Evolutionary conservation across 2,329 filamentous ascomycete species (phyloP), one percentile per base, ranked within the genome.

Genomic region (Neofusicoccum umdonicola): DNA sequence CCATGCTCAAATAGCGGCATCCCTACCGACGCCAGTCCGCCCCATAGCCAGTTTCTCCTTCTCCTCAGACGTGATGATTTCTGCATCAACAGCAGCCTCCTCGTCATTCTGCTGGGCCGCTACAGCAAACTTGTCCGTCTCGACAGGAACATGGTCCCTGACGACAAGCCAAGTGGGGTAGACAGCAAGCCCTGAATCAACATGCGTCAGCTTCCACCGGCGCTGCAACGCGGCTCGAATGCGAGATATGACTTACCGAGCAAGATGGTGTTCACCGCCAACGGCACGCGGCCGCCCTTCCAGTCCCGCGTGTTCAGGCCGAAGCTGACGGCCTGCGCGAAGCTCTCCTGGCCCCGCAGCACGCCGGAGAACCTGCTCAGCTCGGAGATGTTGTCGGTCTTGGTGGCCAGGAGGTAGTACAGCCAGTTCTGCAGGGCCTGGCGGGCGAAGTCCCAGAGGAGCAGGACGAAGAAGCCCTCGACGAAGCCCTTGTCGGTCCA

Each of bases 351-450:
- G 0, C 80, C 80, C 8, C 80, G 71, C 4, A 82, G 67, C 17
- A 81, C 77, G 51, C 79, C 80, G 6, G 78, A 76, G 15, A 79
- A 77, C 0, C 80, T 76, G 50, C 68, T 70, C 17, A 84, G 71
- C 67, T 87, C 83, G 0, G 83, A 83, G 65, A 85, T 84, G 57
- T 85, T 84, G 61, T 85, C 81, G 0, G 83, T 85, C 74, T 81
- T 85, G 4, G 80, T 84, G 0, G 83, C 81, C 1, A 86, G 73
- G 17, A 86, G 73, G 67, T 85, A 86, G 67, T 86, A 86, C 0
- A 86, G 74, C 82, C 82, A 85, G 62, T 85, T 86, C 69, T 86
- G 83, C 19, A 85, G 70, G 0, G 81, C 76, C 68, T 86, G 83
- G 2, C 82, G 76, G 2, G 83, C 75, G 67, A 85, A 85, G 70